Evolutionary conservation across 345 rosid genomes (phyloP).

Genomic region (Arabis alpina): DNA sequence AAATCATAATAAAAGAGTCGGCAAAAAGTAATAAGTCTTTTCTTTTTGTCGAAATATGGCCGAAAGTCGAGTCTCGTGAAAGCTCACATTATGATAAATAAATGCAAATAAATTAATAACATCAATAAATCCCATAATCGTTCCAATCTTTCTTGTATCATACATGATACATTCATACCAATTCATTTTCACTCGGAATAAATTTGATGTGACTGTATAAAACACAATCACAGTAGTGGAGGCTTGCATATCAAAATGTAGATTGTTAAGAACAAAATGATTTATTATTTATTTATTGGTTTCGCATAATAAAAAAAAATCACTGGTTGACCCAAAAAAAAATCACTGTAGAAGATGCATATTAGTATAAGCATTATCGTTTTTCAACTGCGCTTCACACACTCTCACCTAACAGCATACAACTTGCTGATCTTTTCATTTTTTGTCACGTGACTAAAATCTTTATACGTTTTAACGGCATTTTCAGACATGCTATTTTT

Average conservation of each 20-base stretch:
- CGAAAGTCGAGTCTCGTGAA: constrained; percentile 38
- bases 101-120: neutral
- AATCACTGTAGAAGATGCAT: neutral
- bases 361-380: neutral
- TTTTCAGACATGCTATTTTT: too few relatives aligned
- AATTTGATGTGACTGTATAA: neutral
- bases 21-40: constrained; percentile 28
- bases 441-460: too few relatives aligned
- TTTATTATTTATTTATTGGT: neutral
- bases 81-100: neutral
- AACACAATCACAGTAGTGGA: too few relatives aligned
- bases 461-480: too few relatives aligned
- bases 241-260: constrained; percentile 3
- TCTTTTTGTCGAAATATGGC: constrained; percentile 29
- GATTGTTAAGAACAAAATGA: neutral
- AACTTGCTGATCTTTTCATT: too few relatives aligned
- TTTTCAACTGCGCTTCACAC: too few relatives aligned
- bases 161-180: neutral
- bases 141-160: neutral
- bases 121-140: neutral
- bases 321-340: too few relatives aligned
- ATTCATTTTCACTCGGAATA: neutral
- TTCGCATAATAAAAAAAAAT: neutral
- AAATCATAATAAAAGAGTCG: constrained; percentile 18
- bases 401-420: too few relatives aligned